Evolutionary conservation across 2,329 filamentous ascomycete species (phyloP).

Genomic region (Sarocladiaceae sp.): DNA sequence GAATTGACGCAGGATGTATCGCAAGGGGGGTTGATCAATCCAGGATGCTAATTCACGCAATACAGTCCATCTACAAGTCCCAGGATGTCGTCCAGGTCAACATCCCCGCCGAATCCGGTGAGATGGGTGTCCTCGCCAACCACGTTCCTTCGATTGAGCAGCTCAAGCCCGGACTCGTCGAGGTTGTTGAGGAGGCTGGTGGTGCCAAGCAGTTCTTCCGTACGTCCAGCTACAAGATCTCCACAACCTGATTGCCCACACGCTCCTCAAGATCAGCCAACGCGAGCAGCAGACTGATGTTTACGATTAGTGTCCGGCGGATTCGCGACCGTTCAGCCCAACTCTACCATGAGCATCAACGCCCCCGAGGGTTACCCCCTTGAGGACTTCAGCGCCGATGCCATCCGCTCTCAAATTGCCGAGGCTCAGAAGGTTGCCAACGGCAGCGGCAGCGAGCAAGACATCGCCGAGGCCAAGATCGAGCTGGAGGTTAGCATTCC

Average conservation of each 20-base stretch:
- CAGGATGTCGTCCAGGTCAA: conserved; percentile 88
- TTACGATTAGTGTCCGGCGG: conserved; percentile 73
- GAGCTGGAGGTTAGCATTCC: conserved; percentile 77
- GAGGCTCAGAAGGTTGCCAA: conserved; percentile 93
- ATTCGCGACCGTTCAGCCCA: conserved; percentile 93
- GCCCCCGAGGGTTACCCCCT: conserved; percentile 91
- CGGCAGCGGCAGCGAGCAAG: conserved; percentile 89
- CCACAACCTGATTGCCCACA: conserved; percentile 9
- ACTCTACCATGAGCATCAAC: conserved; percentile 95
- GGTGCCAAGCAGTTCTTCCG: conserved; percentile 95
- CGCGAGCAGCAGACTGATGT: not conserved
- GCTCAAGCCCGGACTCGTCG: conserved; percentile 93
- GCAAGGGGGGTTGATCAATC: conserved; percentile 21
- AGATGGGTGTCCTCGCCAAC: conserved; percentile 99
- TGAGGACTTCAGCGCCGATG: conserved; percentile 92
- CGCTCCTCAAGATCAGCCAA: conserved; percentile 10
- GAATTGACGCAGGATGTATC: conserved; percentile 12
- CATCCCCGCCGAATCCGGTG: conserved; percentile 93
- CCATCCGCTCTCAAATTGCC: conserved; percentile 80
- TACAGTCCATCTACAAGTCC: conserved; percentile 63
- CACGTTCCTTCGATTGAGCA: conserved; percentile 99
- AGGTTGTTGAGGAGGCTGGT: conserved; percentile 90
- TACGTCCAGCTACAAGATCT: conserved; percentile 42
- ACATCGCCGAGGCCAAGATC: conserved; percentile 98
- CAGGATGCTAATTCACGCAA: conserved; percentile 45